Base-by-base conservation (phyloP, 2,329 filamentous ascomycete species). In the Biscogniauxia mediterranea region DNA sequence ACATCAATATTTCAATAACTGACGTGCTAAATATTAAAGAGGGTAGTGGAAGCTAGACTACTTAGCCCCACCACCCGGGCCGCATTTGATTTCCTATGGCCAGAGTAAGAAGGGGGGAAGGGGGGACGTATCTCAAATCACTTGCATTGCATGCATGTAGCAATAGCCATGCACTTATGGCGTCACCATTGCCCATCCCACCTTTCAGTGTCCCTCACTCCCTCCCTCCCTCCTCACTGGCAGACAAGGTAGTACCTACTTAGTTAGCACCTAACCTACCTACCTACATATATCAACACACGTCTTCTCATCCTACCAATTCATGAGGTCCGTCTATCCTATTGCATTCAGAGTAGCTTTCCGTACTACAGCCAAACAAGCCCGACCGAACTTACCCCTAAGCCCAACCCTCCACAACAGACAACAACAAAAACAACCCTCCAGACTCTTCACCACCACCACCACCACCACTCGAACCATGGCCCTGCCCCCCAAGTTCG, bases 401-500 rank as follows among this genome's bases (percentile, higher is more conserved):
- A 21, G 20, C 23, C 15, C 38, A 46, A 25, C 5, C 21, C 55
- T 55, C 25, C 11, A 32, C 28, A 32, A 8, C 28, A 32, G 7
- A 42, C 50, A 17, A 32, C 28, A 54, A 15, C 20, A 32, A 32
- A 56, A 56, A 21, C 53, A 49, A 20, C 61, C 52, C 23, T n/a
- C 26, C 26, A 20, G 28, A 49, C 6, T 38, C 13, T 38, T 25
- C 21, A 23, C 65, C 56, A 55, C 57, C 46, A 62, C 28, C 23
- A 64, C 61, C 55, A 26, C 7, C 49, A 56, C 58, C n/a, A n/a
- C n/a, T n/a, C n/a, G n/a, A 61, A 73, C 63, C 57, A 93, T 93
- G 90, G 88, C 90, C 28, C 83, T 93, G 69, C 85, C 89, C 67
- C 90, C 90, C 68, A 91, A 89, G 73, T 92, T 91, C 79, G 88